Evolutionary conservation across 2,329 filamentous ascomycete species (phyloP).

Genomic region (Septoria linicola): DNA sequence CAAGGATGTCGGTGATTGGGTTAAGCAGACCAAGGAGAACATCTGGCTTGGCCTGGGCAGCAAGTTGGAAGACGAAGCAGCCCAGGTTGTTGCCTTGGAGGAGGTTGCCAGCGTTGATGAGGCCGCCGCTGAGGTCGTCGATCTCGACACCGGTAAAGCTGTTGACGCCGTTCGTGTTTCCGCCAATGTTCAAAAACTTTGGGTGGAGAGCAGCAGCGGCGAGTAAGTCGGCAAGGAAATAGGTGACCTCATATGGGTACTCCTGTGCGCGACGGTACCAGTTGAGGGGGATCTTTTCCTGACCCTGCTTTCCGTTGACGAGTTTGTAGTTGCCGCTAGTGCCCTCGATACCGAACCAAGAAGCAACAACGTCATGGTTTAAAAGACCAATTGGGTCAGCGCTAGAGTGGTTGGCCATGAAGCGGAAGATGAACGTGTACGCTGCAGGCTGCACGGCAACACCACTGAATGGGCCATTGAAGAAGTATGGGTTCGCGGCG

Average conservation of each 20-base stretch:
- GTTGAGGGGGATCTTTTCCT: constrained; percentile 32
- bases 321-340: constrained; percentile 24
- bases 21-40: constrained; percentile 19
- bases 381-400: constrained; percentile 28
- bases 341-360: constrained; percentile 30
- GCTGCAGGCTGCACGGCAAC: constrained; percentile 32
- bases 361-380: constrained; percentile 24
- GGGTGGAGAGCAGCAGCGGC: constrained; percentile 33
- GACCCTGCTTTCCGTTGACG: constrained; percentile 20
- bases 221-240: constrained; percentile 30
- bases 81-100: constrained; percentile 40
- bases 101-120: constrained; percentile 25
- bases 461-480: constrained; percentile 35
- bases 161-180: constrained; percentile 30
- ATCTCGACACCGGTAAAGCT: constrained; percentile 30
- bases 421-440: constrained; percentile 37
- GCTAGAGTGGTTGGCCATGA: constrained; percentile 34
- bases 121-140: constrained; percentile 32
- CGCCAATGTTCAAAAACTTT: constrained; percentile 38
- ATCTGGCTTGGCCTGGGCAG: constrained; percentile 40
- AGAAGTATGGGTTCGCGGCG: constrained; percentile 31
- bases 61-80: constrained; percentile 39
- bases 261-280: constrained; percentile 34
- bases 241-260: constrained; percentile 37
- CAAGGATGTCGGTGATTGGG: constrained; percentile 15